Conservation (phyloP, 345 rosid genomes). For the Eucalyptus curtisii region DNA sequence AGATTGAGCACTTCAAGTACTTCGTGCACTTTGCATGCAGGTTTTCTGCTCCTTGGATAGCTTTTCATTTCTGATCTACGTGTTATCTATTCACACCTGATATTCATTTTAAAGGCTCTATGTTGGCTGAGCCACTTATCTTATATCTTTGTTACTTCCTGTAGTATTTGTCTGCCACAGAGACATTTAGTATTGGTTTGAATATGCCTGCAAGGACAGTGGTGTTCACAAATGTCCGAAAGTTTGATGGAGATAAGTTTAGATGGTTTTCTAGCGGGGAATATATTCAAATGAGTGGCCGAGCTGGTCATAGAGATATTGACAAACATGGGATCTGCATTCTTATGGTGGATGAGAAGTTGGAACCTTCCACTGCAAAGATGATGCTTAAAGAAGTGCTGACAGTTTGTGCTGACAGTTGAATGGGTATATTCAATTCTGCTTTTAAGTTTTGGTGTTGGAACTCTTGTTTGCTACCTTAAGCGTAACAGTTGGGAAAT, state of each 20-base stretch:
- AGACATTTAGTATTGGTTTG: constrained; percentile 96
- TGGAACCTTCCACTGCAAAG: constrained; percentile 94
- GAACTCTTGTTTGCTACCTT: background rate
- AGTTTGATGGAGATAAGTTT: constrained; percentile 97
- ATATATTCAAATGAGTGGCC: constrained; percentile 98
- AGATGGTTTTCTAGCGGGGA: constrained; percentile 98
- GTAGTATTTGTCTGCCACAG: constrained; percentile 97
- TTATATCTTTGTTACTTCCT: background rate
- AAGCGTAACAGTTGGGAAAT: background rate
- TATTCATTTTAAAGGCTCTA: background rate
- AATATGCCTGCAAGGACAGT: constrained; percentile 99
- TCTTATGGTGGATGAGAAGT: constrained; percentile 92
- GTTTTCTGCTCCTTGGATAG: background rate
- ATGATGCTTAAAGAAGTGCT: constrained; percentile 85
- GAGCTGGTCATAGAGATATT: constrained; percentile 99
- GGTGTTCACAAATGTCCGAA: constrained; percentile 93
- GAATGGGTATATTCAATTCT: constrained; percentile 54
- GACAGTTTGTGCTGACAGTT: constrained; percentile 32
- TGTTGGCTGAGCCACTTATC: background rate
- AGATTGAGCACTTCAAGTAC: background rate
- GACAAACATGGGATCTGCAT: constrained; percentile 95
- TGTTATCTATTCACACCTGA: background rate
- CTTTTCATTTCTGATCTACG: background rate
- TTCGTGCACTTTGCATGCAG: background rate
- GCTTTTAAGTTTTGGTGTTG: background rate